Conservation (phyloP, 2,329 filamentous ascomycete genomes). For the Aspergillus fijiensis region DNA sequence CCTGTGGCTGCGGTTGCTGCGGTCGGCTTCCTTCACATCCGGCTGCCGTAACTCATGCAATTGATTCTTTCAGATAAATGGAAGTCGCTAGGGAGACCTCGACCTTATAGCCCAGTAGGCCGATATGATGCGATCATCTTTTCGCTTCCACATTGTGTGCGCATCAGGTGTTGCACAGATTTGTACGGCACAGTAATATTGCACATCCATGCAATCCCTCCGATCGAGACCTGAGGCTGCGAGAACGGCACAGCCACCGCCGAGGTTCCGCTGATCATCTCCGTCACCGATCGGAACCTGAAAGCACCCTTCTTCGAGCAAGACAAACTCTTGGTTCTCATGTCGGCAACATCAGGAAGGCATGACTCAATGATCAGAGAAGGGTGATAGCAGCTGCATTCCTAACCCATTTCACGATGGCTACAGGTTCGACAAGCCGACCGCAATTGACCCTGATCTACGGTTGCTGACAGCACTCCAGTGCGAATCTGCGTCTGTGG, state of each 20-base stretch:
- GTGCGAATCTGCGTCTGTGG: conserved; percentile 96
- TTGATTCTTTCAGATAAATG: background rate
- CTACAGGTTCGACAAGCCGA: conserved; percentile 23
- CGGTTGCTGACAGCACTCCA: conserved; percentile 27
- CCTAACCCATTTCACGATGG: conserved; percentile 18
- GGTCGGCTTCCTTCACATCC: background rate
- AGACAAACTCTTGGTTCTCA: background rate
- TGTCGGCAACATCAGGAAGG: background rate
- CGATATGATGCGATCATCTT: background rate
- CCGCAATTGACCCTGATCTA: background rate
- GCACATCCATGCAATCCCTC: background rate
- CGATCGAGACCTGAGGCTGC: conserved; percentile 19
- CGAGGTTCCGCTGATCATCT: conserved; percentile 18
- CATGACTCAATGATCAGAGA: conserved; percentile 17
- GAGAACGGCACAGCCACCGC: conserved; percentile 19
- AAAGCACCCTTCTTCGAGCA: background rate
- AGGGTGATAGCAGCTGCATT: conserved; percentile 5
- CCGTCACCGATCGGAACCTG: background rate
- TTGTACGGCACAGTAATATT: background rate
- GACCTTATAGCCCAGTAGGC: background rate
- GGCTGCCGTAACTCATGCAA: background rate
- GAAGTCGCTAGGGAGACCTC: background rate
- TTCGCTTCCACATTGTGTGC: background rate
- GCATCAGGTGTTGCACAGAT: background rate
- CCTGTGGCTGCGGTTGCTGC: background rate